Conservation (phyloP, 179 eudicot species). For the Patellifolia procumbens region DNA sequence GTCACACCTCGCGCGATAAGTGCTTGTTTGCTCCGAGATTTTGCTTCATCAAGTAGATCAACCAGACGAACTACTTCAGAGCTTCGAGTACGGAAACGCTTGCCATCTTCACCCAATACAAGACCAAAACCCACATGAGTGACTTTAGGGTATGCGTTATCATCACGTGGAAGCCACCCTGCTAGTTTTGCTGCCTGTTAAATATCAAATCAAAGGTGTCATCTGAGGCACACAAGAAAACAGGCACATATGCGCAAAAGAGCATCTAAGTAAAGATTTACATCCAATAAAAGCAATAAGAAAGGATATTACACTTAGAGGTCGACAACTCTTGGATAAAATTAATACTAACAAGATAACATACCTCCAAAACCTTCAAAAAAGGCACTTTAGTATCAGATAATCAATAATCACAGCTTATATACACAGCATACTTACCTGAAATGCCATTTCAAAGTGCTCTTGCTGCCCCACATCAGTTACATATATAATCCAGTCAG, state of each 20-base stretch:
- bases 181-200: slow-evolving; percentile 72
- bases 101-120: slow-evolving; percentile 86
- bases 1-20: slow-evolving; percentile 60
- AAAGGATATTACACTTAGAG: too few relatives aligned
- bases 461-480: slow-evolving; percentile 97
- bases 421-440: slow-evolving; percentile 47
- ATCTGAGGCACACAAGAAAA: background rate
- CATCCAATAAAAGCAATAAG: background rate
- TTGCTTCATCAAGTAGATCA: slow-evolving; percentile 89
- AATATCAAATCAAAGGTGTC: background rate
- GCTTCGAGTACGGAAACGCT: slow-evolving; percentile 72
- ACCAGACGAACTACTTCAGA: slow-evolving; percentile 71
- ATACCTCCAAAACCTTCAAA: too few relatives aligned
- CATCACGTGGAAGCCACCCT: slow-evolving; percentile 72
- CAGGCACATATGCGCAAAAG: background rate
- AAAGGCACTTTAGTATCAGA: slow-evolving; percentile 11
- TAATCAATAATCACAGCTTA: background rate
- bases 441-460: slow-evolving; percentile 34
- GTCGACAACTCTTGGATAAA: too few relatives aligned
- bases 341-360: too few relatives aligned
- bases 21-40: slow-evolving; percentile 57
- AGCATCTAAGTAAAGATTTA: background rate
- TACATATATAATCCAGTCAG: slow-evolving; percentile 85
- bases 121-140: slow-evolving; percentile 92
- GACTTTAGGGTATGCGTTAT: slow-evolving; percentile 53